Base-by-base conservation (phyloP, 495 filamentous ascomycete genomes). In the Aspergillus cavernicola region DNA sequence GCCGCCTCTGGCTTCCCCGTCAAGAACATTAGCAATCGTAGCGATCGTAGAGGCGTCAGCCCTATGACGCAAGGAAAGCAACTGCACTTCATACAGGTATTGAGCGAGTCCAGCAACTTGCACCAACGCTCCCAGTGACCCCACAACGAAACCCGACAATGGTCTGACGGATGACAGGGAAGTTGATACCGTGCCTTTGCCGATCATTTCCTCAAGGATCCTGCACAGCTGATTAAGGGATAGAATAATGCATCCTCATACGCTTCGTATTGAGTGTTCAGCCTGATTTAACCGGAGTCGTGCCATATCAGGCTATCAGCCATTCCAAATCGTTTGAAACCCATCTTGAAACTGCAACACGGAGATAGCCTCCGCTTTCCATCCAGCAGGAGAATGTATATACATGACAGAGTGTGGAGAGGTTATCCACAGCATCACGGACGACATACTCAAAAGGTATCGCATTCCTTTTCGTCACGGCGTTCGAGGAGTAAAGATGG, bases 151-250 rank as follows among this genome's bases (percentile, higher is more conserved):
- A 11, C n/a, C 13, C 3, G 32, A 35, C 24, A 29, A 38, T 12
- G 24, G 23, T 41, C 52, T 16, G 51, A 49, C 16, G n/a, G 38
- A 47, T 5, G 24, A 20, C 36, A 29, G 39, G 22, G 37, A 6
- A 50, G 29, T 20, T 24, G 53, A 38, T 16, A 38, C 26, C 20
- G 55, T 52, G 39, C 54, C 54, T 58, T 57, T 47, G 50, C 9
- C 49, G 60, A 63, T 63, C 60, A 37, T 55, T 59, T 55, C 60
- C 60, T 10, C 7, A 54, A 59, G 37, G 8, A 54, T 19, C 23
- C 23, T 42, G n/a, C 19, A 19, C 9, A 40, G 31, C 6, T n/a
- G 31, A 33, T 9, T 33, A 2, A 2, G 3, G 31, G 12, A 8
- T 3, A 33, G 11, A 15, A 22, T 23, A 8, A 9, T 20, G n/a